These are phyloP conservation scores for Penicillium glabrum DNA, from an alignment of 2,329 filamentous ascomycete species.

Conservation along the genomic window DNA sequence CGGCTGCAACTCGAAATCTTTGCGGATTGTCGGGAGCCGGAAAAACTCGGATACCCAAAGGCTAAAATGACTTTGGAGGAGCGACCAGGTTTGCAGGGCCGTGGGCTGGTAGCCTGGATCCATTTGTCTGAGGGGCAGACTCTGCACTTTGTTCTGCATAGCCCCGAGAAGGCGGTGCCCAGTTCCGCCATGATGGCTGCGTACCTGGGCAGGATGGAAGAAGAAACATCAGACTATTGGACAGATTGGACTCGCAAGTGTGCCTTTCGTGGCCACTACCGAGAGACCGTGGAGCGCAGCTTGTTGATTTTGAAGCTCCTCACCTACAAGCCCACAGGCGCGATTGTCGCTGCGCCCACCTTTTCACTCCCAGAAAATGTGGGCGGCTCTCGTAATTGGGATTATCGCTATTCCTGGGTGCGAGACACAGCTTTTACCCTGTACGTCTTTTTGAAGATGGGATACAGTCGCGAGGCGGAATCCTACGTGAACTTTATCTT, in stretches of 20 bases:
- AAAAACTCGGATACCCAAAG: conserved; percentile 46
- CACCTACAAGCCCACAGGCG: conserved; percentile 75
- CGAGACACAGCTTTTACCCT: conserved; percentile 76
- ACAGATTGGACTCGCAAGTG: conserved; percentile 70
- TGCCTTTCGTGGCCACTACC: conserved; percentile 70
- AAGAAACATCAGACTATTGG: conserved; percentile 71
- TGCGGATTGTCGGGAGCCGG: conserved; percentile 59
- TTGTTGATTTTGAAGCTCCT: conserved; percentile 74
- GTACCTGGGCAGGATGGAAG: conserved; percentile 63
- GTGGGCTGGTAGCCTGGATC: conserved; percentile 63
- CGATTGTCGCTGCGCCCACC: conserved; percentile 73
- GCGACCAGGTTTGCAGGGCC: conserved; percentile 55
- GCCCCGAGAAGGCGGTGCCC: conserved; percentile 59
- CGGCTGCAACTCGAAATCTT: conserved; percentile 68
- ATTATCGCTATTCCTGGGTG: conserved; percentile 67
- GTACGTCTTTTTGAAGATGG: conserved; percentile 72
- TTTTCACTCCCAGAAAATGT: conserved; percentile 76
- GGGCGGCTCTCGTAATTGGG: conserved; percentile 60
- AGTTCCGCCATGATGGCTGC: conserved; percentile 59
- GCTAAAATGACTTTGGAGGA: conserved; percentile 58
- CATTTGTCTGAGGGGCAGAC: conserved; percentile 65
- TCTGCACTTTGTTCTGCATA: conserved; percentile 67
- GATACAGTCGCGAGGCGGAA: conserved; percentile 73
- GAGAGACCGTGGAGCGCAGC: conserved; percentile 69
- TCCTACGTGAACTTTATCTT: conserved; percentile 78